These are phyloP conservation scores for Ophiostoma sp. DNA, from an alignment of 2,329 filamentous ascomycete species.

Conservation along the genomic window DNA sequence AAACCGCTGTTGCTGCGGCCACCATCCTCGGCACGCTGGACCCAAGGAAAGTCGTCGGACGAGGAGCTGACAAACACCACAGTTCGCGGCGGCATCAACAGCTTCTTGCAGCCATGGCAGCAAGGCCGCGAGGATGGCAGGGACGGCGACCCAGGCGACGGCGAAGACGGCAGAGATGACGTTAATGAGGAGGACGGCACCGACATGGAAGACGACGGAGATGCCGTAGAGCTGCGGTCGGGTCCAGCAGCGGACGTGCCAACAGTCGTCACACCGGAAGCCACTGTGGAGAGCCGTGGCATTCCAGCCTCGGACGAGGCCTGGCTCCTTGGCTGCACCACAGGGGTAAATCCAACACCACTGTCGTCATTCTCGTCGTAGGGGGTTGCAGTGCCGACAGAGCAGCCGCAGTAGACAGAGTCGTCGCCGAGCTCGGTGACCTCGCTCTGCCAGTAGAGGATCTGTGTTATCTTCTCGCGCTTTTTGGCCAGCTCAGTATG, in stretches of 20 bases:
- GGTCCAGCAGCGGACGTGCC: background rate
- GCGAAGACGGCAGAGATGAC: conserved; percentile 4
- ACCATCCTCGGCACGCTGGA: background rate
- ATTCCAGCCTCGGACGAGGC: background rate
- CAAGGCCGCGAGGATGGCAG: background rate
- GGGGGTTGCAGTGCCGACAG: conserved; percentile 20
- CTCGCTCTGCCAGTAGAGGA: conserved; percentile 48
- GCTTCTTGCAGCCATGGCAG: conserved; percentile 14
- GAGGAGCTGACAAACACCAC: conserved; percentile 16
- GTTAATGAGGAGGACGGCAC: conserved; percentile 9
- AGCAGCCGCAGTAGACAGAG: conserved; percentile 33
- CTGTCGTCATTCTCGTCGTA: conserved; percentile 14
- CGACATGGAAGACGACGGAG: conserved; percentile 1
- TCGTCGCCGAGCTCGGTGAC: conserved; percentile 35
- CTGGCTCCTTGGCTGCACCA: background rate
- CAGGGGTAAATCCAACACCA: background rate
- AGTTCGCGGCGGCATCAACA: conserved; percentile 17
- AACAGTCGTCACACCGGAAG: conserved; percentile 3
- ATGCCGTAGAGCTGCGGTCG: conserved; percentile 10
- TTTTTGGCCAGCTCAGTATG: conserved; percentile 21
- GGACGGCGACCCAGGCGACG: background rate
- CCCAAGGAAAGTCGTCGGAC: conserved; percentile 7
- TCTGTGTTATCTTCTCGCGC: conserved; percentile 33
- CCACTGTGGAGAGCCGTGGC: conserved; percentile 12
- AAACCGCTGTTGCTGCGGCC: background rate